phyloP scores from a whole-genome alignment of 2,329 filamentous ascomycete species.

The Aspergillus aculeatinus region DNA sequence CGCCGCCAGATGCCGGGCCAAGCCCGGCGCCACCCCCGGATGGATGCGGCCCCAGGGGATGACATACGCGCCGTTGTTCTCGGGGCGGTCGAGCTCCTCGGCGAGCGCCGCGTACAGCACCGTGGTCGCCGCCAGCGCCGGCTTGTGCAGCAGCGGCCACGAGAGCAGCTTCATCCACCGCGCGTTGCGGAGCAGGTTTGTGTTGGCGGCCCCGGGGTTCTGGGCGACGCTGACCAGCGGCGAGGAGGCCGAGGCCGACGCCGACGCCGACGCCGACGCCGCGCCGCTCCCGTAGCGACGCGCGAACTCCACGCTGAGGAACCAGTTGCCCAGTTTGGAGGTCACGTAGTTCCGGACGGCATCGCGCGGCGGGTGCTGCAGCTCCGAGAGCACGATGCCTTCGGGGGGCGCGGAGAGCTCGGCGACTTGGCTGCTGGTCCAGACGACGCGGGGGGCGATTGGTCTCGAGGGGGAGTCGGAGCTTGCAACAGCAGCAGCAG shows the following conservation, averaged over 20 bases:
- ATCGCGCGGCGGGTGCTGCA: constrained; percentile 6
- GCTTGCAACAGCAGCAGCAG: constrained; percentile 28
- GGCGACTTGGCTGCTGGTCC: constrained; percentile 25
- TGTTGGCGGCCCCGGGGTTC: constrained; percentile 12
- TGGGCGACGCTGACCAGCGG: constrained; percentile 30
- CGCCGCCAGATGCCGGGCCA: constrained; percentile 4
- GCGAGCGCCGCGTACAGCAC: constrained; percentile 7
- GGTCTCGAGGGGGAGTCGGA: not conserved
- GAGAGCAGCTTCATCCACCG: constrained; percentile 9
- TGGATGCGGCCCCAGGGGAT: constrained; percentile 13
- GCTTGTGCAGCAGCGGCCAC: constrained; percentile 6
- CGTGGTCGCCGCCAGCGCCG: constrained; percentile 6
- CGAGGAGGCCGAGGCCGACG: too few relatives aligned
- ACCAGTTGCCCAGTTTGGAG: constrained; percentile 34
- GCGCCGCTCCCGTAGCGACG: too few relatives aligned
- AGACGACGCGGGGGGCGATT: constrained; percentile 36
- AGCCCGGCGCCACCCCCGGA: constrained; percentile 7
- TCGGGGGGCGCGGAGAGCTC: constrained; percentile 17
- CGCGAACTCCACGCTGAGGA: constrained; percentile 31
- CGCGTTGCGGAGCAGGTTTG: constrained; percentile 8
- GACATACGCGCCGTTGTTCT: constrained; percentile 13
- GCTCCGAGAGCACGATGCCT: constrained; percentile 11
- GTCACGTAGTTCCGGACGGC: constrained; percentile 33
- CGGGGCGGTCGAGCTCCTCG: constrained; percentile 2
- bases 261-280: too few relatives aligned